Evolutionary conservation across 345 rosid species (phyloP), one percentile per base, ranked within the genome.

Genomic region (Pugionium dolabratum): DNA sequence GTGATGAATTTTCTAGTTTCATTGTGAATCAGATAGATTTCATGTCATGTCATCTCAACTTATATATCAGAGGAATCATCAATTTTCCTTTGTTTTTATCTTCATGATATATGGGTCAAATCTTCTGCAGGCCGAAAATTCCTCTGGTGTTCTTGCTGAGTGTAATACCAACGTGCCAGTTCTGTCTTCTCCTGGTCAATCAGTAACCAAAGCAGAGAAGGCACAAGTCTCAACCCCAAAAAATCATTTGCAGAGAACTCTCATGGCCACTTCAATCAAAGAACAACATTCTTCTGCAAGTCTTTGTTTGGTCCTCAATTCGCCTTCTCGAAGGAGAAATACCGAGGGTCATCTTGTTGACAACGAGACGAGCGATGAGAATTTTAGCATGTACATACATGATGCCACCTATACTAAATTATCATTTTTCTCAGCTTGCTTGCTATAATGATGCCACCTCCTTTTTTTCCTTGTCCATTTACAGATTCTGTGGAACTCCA

Each of bases 401-500:
- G 48, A 43, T 42, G 29, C 25, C 31, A 2, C 43, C 61, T 30
- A 26, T 44, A n/a, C 62, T 40, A 40, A 18, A 18, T 18, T n/a
- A 9, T 31, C 1, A 18, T 27, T 51, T 26, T 54, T 11, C 8
- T 42, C 43, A 58, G 5, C 55, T 40, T 62, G 26, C 52, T 8
- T 44, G 4, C 39, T 53, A 53, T 11, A 53, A 43, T 52, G 5
- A 51, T 18, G 18, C 18, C 18, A 18, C 18, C 18, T 18, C 18
- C 18, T 56, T 39, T 43, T 36, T 27, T 46, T 35, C 30, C 50
- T 74, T 47, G 41, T 26, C 68, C 41, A 32, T 31, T 62, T 76
- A 59, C 82, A 91, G 99, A 75, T 89, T 89, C 70, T 86, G 94
- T 63, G 95, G 79, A 44, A 94, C 97, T 63, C 97, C 97, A 35